Conservation (phyloP, 371 early-diverging fungal genomes). For the Batkoa obscura region DNA sequence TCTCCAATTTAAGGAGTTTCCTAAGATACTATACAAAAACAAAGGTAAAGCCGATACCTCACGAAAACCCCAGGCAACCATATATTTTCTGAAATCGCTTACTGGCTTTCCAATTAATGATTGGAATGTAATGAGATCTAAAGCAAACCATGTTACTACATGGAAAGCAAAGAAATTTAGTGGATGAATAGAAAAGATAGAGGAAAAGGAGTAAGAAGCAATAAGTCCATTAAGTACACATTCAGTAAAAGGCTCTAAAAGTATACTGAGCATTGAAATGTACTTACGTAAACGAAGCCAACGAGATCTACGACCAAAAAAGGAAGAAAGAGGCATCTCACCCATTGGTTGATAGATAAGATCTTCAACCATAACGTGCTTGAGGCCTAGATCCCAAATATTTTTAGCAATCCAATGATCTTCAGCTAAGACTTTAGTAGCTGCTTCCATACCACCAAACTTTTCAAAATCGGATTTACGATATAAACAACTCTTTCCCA, state of each 20-base stretch:
- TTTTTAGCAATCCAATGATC: conserved; percentile 84
- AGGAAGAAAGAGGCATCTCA: conserved; percentile 42
- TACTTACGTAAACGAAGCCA: conserved; percentile 89
- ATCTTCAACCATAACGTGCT: conserved; percentile 72
- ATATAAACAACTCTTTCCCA: conserved; percentile 87
- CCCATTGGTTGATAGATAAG: conserved; percentile 70
- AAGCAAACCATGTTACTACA: conserved; percentile 46
- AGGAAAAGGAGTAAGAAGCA: conserved; percentile 35
- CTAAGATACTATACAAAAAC: conserved; percentile 56
- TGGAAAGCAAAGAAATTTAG: conserved; percentile 39
- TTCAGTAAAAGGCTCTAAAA: conserved; percentile 81
- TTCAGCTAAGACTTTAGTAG: conserved; percentile 80
- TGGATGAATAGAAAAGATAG: conserved; percentile 23
- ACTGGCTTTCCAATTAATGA: conserved; percentile 17
- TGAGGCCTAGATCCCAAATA: conserved; percentile 55
- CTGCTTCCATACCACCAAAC: conserved; percentile 61
- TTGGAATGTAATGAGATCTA: conserved; percentile 38
- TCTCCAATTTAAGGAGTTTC: conserved; percentile 73
- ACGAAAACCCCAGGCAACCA: conserved; percentile 46
- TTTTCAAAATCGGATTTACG: conserved; percentile 62
- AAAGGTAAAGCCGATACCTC: conserved; percentile 69
- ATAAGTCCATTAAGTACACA: conserved; percentile 56
- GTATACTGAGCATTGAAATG: conserved; percentile 63
- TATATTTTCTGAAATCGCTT: conserved; percentile 13
- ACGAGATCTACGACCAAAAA: conserved; percentile 58